Evolutionary conservation across 805 yeast genomes (phyloP).

Genomic region (Suhomyces kilbournensis): DNA sequence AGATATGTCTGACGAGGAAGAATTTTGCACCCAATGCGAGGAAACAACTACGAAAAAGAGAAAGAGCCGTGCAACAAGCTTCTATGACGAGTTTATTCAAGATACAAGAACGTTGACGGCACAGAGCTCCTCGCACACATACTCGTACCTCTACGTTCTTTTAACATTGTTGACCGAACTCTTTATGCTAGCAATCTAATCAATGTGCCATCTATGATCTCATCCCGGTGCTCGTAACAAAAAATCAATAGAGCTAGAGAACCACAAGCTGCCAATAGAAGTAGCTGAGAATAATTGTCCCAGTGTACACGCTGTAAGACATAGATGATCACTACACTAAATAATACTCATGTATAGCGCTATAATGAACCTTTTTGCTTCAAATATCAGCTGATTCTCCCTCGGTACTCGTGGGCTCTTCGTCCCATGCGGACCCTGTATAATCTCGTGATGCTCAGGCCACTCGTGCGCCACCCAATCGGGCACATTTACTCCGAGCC

Average conservation of each 20-base stretch:
- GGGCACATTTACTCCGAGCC: conserved; percentile 6
- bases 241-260: not conserved
- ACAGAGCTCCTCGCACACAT: not conserved
- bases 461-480: conserved; percentile 4
- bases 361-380: no score
- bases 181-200: not conserved
- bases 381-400: no score
- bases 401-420: no score
- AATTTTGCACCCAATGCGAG: not conserved
- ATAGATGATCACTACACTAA: no score
- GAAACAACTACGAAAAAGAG: not conserved
- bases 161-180: not conserved
- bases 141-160: not conserved
- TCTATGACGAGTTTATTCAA: not conserved
- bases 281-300: no score
- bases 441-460: not conserved
- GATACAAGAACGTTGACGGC: not conserved
- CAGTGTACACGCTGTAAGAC: no score
- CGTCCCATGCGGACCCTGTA: not conserved
- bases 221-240: not conserved
- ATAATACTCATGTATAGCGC: no score
- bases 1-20: not conserved
- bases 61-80: not conserved
- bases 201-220: not conserved
- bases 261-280: not conserved